Conservation (phyloP, 805 yeast species). For the Myxozyma lipomycoides region DNA sequence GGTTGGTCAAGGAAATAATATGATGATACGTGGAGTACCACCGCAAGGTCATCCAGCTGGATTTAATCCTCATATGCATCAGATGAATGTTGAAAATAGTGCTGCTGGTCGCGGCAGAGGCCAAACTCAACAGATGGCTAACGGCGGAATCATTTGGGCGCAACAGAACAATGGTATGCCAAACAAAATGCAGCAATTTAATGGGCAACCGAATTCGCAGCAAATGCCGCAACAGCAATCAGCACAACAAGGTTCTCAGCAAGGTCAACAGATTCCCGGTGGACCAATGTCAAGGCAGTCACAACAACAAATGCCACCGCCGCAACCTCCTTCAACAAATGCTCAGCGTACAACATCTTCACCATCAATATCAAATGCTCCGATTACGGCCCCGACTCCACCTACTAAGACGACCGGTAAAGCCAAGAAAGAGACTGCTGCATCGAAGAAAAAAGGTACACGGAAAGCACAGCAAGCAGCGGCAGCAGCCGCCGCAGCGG, state of each 20-base stretch:
- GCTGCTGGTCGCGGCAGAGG: slow-evolving; percentile 7
- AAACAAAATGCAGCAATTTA: slow-evolving; percentile 5
- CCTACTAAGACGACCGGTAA: slow-evolving; percentile 20
- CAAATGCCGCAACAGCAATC: background rate
- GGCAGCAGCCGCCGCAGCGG: slow-evolving; percentile 16
- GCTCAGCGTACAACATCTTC: slow-evolving; percentile 18
- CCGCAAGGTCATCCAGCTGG: slow-evolving; percentile 15
- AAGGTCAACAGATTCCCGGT: slow-evolving; percentile 4
- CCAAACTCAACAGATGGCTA: slow-evolving; percentile 3
- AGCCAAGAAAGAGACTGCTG: slow-evolving; percentile 25
- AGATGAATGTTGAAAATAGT: slow-evolving; percentile 7
- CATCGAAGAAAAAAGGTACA: slow-evolving; percentile 20
- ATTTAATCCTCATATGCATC: slow-evolving; percentile 13
- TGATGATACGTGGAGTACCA: slow-evolving; percentile 21
- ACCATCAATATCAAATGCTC: slow-evolving; percentile 20
- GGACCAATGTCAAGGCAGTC: slow-evolving; percentile 9
- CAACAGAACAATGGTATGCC: slow-evolving; percentile 5
- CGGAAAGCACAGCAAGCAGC: slow-evolving; percentile 15
- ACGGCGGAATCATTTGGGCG: slow-evolving; percentile 18
- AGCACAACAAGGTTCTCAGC: slow-evolving; percentile 14
- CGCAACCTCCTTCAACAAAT: slow-evolving; percentile 14
- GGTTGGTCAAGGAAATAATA: slow-evolving; percentile 29
- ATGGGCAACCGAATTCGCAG: slow-evolving; percentile 1
- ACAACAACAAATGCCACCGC: slow-evolving; percentile 26
- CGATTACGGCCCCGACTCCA: slow-evolving; percentile 26